Evolutionary conservation across 1,139 yeast species (phyloP).

Genomic region (Scheffersomyces insectosa): DNA sequence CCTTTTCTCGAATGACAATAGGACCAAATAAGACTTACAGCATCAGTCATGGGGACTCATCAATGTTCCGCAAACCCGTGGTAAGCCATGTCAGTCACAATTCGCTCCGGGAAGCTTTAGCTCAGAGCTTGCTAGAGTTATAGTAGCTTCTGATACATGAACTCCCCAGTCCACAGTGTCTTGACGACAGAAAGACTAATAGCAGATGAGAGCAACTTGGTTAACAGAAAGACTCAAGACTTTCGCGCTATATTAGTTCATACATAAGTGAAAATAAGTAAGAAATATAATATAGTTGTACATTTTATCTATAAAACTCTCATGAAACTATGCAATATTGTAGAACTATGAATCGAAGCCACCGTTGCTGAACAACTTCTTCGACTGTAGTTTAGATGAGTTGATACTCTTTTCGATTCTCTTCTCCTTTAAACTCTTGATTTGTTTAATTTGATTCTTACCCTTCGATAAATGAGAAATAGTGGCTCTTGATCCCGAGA

Average conservation of each 20-base stretch:
- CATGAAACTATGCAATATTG: background rate
- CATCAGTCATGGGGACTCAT: constrained; percentile 43
- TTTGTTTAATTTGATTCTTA: constrained; percentile 13
- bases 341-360: constrained; percentile 20
- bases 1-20: constrained; percentile 47
- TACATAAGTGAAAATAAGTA: no score
- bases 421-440: constrained; percentile 30
- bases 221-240: no score
- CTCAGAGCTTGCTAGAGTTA: constrained; percentile 5
- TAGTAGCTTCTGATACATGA: no score
- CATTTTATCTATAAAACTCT: constrained; percentile 4
- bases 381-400: constrained; percentile 18
- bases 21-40: constrained; percentile 48
- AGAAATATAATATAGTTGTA: constrained; percentile 1
- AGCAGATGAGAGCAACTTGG: no score
- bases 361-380: constrained; percentile 16
- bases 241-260: no score
- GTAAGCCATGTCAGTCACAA: constrained; percentile 34
- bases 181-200: no score
- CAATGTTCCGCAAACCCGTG: constrained; percentile 39
- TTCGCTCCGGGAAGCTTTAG: constrained; percentile 37
- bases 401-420: constrained; percentile 29
- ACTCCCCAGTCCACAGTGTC: no score
- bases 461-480: constrained; percentile 54
- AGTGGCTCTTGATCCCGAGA: constrained; percentile 60